Base-by-base conservation (phyloP, 139 green algal species). In the Micromonas commoda region DNA sequence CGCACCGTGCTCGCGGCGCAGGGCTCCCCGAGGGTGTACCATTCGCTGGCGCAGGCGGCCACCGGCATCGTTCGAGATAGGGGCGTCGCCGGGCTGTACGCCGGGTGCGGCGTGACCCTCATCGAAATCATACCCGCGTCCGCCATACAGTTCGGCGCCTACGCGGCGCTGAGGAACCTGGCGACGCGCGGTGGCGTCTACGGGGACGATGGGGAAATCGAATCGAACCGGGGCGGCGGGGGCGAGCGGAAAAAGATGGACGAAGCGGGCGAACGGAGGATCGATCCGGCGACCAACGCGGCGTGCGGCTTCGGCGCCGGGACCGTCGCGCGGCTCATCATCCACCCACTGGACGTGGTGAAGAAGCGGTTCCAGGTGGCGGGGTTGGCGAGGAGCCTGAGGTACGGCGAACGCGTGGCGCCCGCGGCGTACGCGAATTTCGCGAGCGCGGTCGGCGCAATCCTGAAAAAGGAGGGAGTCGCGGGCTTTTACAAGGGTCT, bases 91-190 rank as follows among this genome's bases (percentile, higher is more conserved):
- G 90, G 90, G 2, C 69, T 94, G 57, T 99, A 97, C 81, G 69
- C 87, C 2, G 95, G 95, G 5, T 74, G 98, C 9, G 86, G 86
- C 28, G 76, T 81, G 0, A 99, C 95, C 0, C 78, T 99, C 2
- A 38, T 98, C 31, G 94, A 99, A 82, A 99, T 99, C 75, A 89
- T 99, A 63, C 95, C 95, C 0, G 98, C 99, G 77, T 91, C 94
- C 23, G 93, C 92, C 1, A 80, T 99, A 51, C 93, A 98, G 82
- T 99, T 99, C 86, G 93, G 93, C 37, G 75, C 94, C 35, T 99
- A 98, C 64, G 95, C 98, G 63, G 76, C 64, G 0, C 89, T 99
- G 45, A 96, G 91, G 45, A 24, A 0, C 64, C 57, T n/a, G 35
- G 37, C 32, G 45, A 72, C 33, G 39, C 77, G n/a, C n/a, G n/a